Base-by-base conservation (phyloP, 176 grass and related monocot genomes). In the maize (Zea mays) region DNA sequence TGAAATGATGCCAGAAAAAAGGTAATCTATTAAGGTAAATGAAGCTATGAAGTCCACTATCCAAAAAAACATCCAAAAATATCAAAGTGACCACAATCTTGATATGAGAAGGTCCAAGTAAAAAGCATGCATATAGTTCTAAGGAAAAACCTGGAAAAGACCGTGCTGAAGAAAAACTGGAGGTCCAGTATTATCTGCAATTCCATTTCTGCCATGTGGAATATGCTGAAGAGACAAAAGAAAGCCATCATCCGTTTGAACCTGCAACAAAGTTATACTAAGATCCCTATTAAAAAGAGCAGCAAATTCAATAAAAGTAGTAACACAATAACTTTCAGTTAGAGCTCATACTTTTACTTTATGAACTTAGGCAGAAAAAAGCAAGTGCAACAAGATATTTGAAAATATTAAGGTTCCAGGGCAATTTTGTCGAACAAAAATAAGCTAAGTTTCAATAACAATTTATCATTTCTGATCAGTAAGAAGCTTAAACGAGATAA, bases 111-210 rank as follows among this genome's bases (percentile, higher is more conserved):
- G 2, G 1, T 68, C 7, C 14, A 65, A 73, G 66, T 70, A 59
- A 67, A 44, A 67, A 50, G 3, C 7, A 61, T 42, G 40, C 7
- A 4, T 34, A 34, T 1, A 35, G 16, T 37, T 62, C 16, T 62
- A 82, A 83, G 68, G 41, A 69, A 56, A 62, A 88, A 97, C 94
- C 91, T 94, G 91, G 88, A 97, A 97, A 79, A 97, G 91, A 42
- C 94, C 94, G 62, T 97, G 94, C 50, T 97, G 94, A 79, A 97
- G 94, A 83, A 92, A 97, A 74, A 97, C 87, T 21, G 91, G 87
- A 88, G 89, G 86, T 35, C 86, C 76, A 71, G 67, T 33, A 38
- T 48, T 94, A 58, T 85, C 27, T 12, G 33, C 19, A 60, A 88
- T 46, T 82, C 68, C 56, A 62, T 82, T 88, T 85, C 74, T 90